Evolutionary conservation across 2,329 filamentous ascomycete genomes (phyloP), one percentile per base, ranked within the genome.

Genomic region (Didymella pomorum): DNA sequence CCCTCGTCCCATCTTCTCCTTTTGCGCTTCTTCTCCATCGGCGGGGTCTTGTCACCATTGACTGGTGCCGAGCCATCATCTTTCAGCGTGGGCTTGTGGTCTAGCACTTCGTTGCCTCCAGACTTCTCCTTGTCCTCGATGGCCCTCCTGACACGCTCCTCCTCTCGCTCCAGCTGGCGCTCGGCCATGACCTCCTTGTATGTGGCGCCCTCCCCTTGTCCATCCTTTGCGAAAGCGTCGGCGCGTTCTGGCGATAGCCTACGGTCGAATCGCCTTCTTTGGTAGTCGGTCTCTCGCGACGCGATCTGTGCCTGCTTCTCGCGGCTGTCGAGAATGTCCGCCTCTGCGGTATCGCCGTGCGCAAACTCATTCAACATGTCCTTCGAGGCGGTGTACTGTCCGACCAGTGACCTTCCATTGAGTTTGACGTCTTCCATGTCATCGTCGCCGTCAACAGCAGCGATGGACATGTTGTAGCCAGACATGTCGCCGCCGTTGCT

Each of bases 1-100:
- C 84, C 81, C n/a, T 88, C 88, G 77, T 97, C 94, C 95, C 95
- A 99, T 78, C 95, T 87, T 83, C 96, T 92, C 84, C 97, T 97
- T 72, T 93, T 87, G 84, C 31, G 69, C 65, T 68, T 72, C 79
- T 46, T 84, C 85, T 63, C 84, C 82, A 68, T 89, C 86, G 47
- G 90, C 84, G 50, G 89, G 85, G 44, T 88, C 89, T 60, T 84
- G 52, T 93, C 90, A 42, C 82, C 83, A 62, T 89, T 91, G 73
- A 93, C 90, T 75, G 92, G 90, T 65, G 92, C 85, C 57, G 78
- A 62, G 62, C 75, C 80, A 66, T 83, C 86, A 50, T 90, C 84
- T 70, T 89, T 88, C 59, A 98, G 84, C 6, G 87, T 92, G 25
- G 93, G 86, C 73, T 88, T 80, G 73, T 93, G 87, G 60, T 92